Base-by-base conservation (phyloP, 805 yeast species). In the Saccharomyces paradoxus region DNA sequence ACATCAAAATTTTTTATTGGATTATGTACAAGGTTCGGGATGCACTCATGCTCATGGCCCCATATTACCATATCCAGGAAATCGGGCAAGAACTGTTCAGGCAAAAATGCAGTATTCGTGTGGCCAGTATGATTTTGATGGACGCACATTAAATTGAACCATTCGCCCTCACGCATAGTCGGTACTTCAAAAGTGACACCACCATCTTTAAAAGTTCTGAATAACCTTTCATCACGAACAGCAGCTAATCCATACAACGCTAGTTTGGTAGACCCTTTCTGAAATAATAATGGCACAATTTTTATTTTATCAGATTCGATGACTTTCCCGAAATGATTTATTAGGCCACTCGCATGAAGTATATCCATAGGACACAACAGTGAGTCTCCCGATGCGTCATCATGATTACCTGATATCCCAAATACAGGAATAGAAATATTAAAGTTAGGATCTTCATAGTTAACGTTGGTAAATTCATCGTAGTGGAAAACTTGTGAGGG, bases 11-110 rank as follows among this genome's bases (percentile, higher is more conserved):
- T 86, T 56, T 78, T 80, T 4, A 63, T 56, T 1, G 72, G 63
- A 62, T 86, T 85, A 48, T 74, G 74, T 1, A 75, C 78, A 0
- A 96, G 82, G 55, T 80, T 81, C 0, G 92, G 88, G 4, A 84
- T 77, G 64, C 97, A 89, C 66, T 94, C 97, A 70, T 94, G 99
- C 67, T 94, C 99, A 69, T 94, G 99, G 17, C 99, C 99, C 99
- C 99, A 94, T 1, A 91, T 72, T 0, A 94, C 84, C 54, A 92
- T 74, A 65, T 94, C 90, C 49, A 94, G 63, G 65, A 91, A 90
- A 8, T 77, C 74, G 0, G 98, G 99, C 26, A 94, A 71, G 61
- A 87, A 86, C 52, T 77, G 78, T 59, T 91, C 98, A 5, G 97
- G 98, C 4, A 94, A 74, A 59, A 86, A 86, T 4, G 89, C 83